Evolutionary conservation across 306 rosid species (phyloP).

Genomic region (Spatholobus suberectus): DNA sequence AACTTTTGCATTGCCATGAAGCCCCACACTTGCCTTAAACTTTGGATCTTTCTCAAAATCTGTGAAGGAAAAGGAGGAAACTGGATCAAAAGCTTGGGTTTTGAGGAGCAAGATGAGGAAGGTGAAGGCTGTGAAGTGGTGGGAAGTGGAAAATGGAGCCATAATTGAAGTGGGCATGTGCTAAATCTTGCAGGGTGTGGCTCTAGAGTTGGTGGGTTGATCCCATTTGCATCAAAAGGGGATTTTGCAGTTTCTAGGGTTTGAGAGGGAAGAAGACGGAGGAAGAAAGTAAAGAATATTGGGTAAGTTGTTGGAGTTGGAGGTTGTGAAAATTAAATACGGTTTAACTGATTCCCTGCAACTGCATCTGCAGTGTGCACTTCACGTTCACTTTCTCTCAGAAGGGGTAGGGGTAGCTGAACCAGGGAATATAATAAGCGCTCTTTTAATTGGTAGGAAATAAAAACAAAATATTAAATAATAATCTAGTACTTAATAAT

Average conservation of each 20-base stretch:
- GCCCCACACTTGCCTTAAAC: slow-evolving; percentile 58
- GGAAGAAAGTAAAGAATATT: slow-evolving; percentile 72
- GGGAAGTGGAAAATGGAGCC: slow-evolving; percentile 59
- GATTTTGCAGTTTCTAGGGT: slow-evolving; percentile 64
- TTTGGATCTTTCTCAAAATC: slow-evolving; percentile 62
- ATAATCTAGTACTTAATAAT: background rate
- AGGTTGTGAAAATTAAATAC: slow-evolving; percentile 80
- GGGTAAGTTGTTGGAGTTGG: slow-evolving; percentile 62
- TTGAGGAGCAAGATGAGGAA: slow-evolving; percentile 58
- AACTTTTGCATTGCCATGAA: slow-evolving; percentile 74
- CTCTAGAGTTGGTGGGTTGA: slow-evolving; percentile 49
- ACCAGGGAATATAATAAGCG: slow-evolving; percentile 49
- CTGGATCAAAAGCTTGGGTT: slow-evolving; percentile 49
- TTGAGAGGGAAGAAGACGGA: slow-evolving; percentile 53
- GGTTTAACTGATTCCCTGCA: slow-evolving; percentile 57
- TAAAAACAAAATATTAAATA: background rate
- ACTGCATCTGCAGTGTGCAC: slow-evolving; percentile 46
- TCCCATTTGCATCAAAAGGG: slow-evolving; percentile 59
- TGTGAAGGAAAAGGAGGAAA: slow-evolving; percentile 66
- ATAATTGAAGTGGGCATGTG: slow-evolving; percentile 66
- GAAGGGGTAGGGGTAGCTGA: slow-evolving; percentile 45
- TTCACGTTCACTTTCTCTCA: slow-evolving; percentile 49
- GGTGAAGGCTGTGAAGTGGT: slow-evolving; percentile 38
- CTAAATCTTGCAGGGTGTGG: slow-evolving; percentile 50
- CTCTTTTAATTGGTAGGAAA: background rate